Evolutionary conservation across 352 stramenopile species (phyloP).

Genomic region (Phytophthora gonapodyides): DNA sequence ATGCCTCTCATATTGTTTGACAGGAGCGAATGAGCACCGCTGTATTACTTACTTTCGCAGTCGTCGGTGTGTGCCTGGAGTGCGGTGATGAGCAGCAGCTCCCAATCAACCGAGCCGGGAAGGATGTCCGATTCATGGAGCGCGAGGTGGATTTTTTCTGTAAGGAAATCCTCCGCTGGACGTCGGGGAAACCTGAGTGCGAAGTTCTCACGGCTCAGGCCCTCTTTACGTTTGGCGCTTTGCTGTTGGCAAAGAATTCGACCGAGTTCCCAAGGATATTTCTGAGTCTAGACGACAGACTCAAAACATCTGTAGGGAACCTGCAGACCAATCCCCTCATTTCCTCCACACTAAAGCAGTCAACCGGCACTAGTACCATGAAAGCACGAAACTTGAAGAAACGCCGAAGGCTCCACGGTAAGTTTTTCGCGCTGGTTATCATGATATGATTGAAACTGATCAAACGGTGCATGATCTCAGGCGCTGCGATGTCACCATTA

Average conservation of each 20-base stretch:
- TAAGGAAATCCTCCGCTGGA: constrained; percentile 64
- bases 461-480: constrained; percentile 25
- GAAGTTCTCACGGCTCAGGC: constrained; percentile 46
- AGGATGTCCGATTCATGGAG: constrained; percentile 53
- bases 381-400: constrained; percentile 17
- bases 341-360: constrained; percentile 4
- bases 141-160: constrained; percentile 78
- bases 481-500: constrained; percentile 40
- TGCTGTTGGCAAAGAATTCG: constrained; percentile 49
- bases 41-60: constrained; percentile 39
- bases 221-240: constrained; percentile 48
- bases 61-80: constrained; percentile 39
- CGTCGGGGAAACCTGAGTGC: constrained; percentile 27
- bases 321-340: constrained; percentile 6
- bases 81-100: constrained; percentile 31
- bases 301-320: constrained; percentile 36
- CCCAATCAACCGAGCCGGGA: constrained; percentile 12
- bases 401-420: constrained; percentile 41
- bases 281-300: constrained; percentile 43
- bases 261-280: constrained; percentile 64
- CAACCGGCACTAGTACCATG: constrained; percentile 3
- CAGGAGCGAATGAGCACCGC: constrained; percentile 29
- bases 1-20: not conserved
- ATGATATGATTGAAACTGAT: not conserved
- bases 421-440: constrained; percentile 1